phyloP scores from a whole-genome alignment of 1,284 basidiomycete genomes.

The Moesziomyces globuligerus region DNA sequence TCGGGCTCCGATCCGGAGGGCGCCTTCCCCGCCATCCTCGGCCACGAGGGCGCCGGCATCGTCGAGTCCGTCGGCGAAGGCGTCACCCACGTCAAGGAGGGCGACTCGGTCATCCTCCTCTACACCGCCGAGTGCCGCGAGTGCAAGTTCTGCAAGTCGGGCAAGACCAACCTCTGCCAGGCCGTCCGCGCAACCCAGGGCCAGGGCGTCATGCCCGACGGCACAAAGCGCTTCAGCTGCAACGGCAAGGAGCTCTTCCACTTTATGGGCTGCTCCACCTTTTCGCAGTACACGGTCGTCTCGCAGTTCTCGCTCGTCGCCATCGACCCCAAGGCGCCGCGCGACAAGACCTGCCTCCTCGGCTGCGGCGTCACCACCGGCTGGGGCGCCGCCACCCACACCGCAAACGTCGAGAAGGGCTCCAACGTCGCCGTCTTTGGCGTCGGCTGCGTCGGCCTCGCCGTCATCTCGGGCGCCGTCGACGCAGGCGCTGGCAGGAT shows the following conservation, averaged over 20 bases:
- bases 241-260: slow-evolving; percentile 88
- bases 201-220: slow-evolving; percentile 95
- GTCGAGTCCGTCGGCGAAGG: slow-evolving; percentile 93
- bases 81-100: slow-evolving; percentile 82
- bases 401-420: slow-evolving; percentile 70
- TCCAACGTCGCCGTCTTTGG: slow-evolving; percentile 94
- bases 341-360: slow-evolving; percentile 91
- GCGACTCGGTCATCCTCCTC: slow-evolving; percentile 78
- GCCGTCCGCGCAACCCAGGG: slow-evolving; percentile 91
- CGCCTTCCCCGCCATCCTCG: slow-evolving; percentile 89
- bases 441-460: slow-evolving; percentile 93
- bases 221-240: slow-evolving; percentile 87
- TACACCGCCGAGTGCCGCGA: slow-evolving; percentile 65
- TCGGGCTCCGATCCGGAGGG: slow-evolving; percentile 98
- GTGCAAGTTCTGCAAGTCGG: slow-evolving; percentile 88
- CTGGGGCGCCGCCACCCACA: slow-evolving; percentile 82
- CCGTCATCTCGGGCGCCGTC: slow-evolving; percentile 77
- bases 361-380: slow-evolving; percentile 99
- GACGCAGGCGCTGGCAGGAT: slow-evolving; percentile 83
- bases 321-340: slow-evolving; percentile 82
- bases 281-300: slow-evolving; percentile 98
- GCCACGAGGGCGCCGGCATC: slow-evolving; percentile 70
- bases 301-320: slow-evolving; percentile 96
- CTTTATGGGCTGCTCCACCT: slow-evolving; percentile 98
- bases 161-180: slow-evolving; percentile 83